phyloP scores from a whole-genome alignment of 345 rosid species.

The Kernera saxatilis region DNA sequence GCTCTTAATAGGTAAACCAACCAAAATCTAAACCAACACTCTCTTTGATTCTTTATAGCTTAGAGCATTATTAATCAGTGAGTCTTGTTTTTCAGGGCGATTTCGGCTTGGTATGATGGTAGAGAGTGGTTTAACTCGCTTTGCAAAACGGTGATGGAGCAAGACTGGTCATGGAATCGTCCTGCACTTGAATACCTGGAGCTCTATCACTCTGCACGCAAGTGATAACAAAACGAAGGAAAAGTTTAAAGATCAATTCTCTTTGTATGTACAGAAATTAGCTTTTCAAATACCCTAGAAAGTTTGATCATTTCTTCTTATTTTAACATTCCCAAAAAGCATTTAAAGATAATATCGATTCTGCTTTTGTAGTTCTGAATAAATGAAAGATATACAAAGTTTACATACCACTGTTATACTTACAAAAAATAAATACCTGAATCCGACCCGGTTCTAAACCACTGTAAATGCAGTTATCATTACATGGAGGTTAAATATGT shows the following conservation, averaged over 20 bases:
- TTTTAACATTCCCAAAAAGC: neutral
- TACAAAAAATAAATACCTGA: neutral
- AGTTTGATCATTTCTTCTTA: slow-evolving; percentile 19
- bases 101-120: slow-evolving; percentile 65
- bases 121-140: slow-evolving; percentile 72
- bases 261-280: slow-evolving; percentile 15
- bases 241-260: neutral
- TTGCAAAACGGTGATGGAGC: slow-evolving; percentile 87
- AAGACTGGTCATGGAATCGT: slow-evolving; percentile 99
- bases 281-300: neutral
- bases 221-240: slow-evolving; percentile 26
- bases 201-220: slow-evolving; percentile 82
- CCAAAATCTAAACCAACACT: neutral
- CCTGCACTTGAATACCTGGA: slow-evolving; percentile 96
- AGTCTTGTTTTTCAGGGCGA: slow-evolving; percentile 48
- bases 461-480: too few relatives aligned
- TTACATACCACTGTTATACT: neutral
- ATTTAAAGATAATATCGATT: neutral
- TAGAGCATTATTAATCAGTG: neutral
- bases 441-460: neutral
- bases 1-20: slow-evolving; percentile 68
- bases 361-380: slow-evolving; percentile 14
- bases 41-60: neutral
- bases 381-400: neutral
- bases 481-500: too few relatives aligned